Conservation (phyloP, 371 early-diverging fungal species). For the Nosema muscidifuracis region DNA sequence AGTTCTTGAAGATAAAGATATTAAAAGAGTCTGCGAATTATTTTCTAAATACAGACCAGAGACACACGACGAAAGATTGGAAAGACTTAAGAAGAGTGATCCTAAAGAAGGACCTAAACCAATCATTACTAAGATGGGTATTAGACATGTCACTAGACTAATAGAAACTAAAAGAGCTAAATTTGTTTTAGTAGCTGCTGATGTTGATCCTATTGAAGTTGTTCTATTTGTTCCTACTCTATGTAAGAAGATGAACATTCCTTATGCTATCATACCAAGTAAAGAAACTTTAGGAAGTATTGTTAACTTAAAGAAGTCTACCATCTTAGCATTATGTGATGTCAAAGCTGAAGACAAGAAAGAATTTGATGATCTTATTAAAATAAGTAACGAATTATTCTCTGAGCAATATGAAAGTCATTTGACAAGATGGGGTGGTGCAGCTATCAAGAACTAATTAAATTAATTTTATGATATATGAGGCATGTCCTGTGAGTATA, state of each 20-base stretch:
- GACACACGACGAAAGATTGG: conserved; percentile 84
- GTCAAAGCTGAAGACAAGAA: conserved; percentile 77
- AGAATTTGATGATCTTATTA: conserved; percentile 35
- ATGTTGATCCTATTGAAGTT: conserved; percentile 97
- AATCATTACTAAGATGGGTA: conserved; percentile 87
- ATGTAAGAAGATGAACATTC: conserved; percentile 99
- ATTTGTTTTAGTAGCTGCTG: conserved; percentile 93
- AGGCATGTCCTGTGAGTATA: conserved; percentile 29
- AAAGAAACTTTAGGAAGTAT: conserved; percentile 91
- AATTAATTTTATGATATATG: conserved; percentile 14
- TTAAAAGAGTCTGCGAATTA: conserved; percentile 78
- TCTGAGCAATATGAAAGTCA: conserved; percentile 51
- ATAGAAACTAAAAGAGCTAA: conserved; percentile 94
- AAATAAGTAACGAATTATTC: conserved; percentile 55
- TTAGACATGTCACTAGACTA: conserved; percentile 94
- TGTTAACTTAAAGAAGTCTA: conserved; percentile 96
- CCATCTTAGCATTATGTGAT: conserved; percentile 84
- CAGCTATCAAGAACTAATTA: conserved; percentile 2
- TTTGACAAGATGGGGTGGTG: conserved; percentile 59
- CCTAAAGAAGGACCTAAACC: conserved; percentile 81
- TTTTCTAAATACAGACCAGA: conserved; percentile 97
- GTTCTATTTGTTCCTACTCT: conserved; percentile 97
- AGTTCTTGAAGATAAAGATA: conserved; percentile 83
- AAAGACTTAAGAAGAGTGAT: conserved; percentile 78
- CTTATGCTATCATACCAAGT: conserved; percentile 94